Base-by-base conservation (phyloP, 2,329 filamentous ascomycete species). In the Paecilomyces sp. region DNA sequence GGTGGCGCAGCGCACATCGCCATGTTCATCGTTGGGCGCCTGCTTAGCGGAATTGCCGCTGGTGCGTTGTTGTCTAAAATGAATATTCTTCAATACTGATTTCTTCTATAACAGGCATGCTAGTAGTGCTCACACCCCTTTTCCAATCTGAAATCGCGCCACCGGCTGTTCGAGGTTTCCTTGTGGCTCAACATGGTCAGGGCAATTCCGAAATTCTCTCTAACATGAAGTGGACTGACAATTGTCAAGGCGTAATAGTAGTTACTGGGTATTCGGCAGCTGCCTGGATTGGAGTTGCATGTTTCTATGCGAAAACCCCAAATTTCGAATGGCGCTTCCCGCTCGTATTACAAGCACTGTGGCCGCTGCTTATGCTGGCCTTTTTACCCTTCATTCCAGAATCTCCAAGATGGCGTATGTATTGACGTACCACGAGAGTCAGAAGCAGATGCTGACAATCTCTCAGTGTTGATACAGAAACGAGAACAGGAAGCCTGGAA, bases 281-380 rank as follows among this genome's bases (percentile, higher is more conserved):
- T n/a, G 51, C 57, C 12, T 58, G 57, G 57, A 31, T 58, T 25
- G 51, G 51, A 24, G 25, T 56, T 41, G 57, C 31, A 9, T 55
- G 51, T 47, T 58, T 36, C 34, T 58, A 28, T 58, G 8, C 51
- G 7, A 54, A 4, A 3, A 58, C 50, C 4, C 9, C 22, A 3
- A 28, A 18, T 9, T 58, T 58, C 51, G 63, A 70, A 59, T 72
- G 69, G 69, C 64, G 67, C 2, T 67, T 67, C 2, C 68, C 66
- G 1, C 62, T 70, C 2, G 64, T 64, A 6, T 54, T 69, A 13
- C 65, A 65, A 11, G 58, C 67, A 2, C 41, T 69, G 13, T 69
- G 64, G 65, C 68, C 68, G 1, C 30, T 64, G 25, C 61, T 69
- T 57, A 64, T 69, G 62, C 62, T 70, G 13, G 51, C 52, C 24